Evolutionary conservation across 2,329 filamentous ascomycete genomes (phyloP).

Genomic region (Cercospora janseana): DNA sequence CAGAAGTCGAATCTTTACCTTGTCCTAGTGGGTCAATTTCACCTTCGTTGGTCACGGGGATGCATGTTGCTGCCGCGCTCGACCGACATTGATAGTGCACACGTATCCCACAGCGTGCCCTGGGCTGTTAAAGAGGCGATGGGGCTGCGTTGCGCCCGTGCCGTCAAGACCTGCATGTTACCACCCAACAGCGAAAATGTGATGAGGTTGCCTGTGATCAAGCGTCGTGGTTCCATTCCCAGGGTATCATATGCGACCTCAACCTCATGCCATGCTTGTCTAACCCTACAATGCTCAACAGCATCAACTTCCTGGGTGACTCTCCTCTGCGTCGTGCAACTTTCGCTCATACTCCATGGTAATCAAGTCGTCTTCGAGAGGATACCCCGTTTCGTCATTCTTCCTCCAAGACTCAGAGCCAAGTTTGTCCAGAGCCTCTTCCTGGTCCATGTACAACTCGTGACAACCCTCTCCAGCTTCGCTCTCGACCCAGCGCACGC

Average conservation of each 20-base stretch:
- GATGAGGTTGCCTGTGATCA: too few relatives aligned
- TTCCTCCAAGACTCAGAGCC: slow-evolving; percentile 27
- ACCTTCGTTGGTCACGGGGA: too few relatives aligned
- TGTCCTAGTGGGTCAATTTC: too few relatives aligned
- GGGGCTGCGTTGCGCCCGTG: too few relatives aligned
- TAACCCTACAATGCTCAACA: neutral
- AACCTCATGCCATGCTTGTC: too few relatives aligned
- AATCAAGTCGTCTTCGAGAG: slow-evolving; percentile 24
- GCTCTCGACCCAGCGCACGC: slow-evolving; percentile 31
- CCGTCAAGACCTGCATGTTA: too few relatives aligned
- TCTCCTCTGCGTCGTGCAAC: slow-evolving; percentile 30
- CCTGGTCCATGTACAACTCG: slow-evolving; percentile 30
- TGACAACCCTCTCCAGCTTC: slow-evolving; percentile 30
- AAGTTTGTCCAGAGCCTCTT: slow-evolving; percentile 33
- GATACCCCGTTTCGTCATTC: slow-evolving; percentile 35
- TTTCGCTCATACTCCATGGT: slow-evolving; percentile 23
- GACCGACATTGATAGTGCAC: too few relatives aligned
- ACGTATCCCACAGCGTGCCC: too few relatives aligned
- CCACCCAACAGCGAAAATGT: too few relatives aligned
- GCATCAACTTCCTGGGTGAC: neutral
- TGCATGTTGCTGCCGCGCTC: too few relatives aligned
- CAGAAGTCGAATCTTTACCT: too few relatives aligned
- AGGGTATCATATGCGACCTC: slow-evolving; percentile 15
- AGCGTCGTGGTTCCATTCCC: slow-evolving; percentile 1
- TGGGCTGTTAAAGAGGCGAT: too few relatives aligned